Conservation (phyloP, 805 yeast species). For the Debaryomyces hansenii region DNA sequence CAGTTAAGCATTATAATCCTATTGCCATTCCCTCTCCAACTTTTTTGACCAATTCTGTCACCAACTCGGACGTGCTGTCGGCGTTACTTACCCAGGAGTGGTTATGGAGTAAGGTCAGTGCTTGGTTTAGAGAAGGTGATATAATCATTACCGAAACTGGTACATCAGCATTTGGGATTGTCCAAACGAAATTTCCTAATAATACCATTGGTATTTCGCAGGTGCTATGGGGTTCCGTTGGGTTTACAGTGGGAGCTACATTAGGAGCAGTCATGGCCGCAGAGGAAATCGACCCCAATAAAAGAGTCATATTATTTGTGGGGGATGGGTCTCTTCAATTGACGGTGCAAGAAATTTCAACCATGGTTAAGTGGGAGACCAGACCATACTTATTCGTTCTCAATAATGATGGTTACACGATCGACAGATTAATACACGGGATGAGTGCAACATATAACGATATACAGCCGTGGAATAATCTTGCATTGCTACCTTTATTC, state of each 20-base stretch:
- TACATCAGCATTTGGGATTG: slow-evolving; percentile 68
- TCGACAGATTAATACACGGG: slow-evolving; percentile 70
- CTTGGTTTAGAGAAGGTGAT: slow-evolving; percentile 62
- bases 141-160: slow-evolving; percentile 67
- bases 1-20: slow-evolving; percentile 44
- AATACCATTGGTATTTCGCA: slow-evolving; percentile 63
- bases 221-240: slow-evolving; percentile 72
- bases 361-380: slow-evolving; percentile 61
- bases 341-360: slow-evolving; percentile 68
- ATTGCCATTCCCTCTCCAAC: slow-evolving; percentile 52
- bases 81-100: slow-evolving; percentile 53
- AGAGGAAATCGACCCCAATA: slow-evolving; percentile 53
- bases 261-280: slow-evolving; percentile 66
- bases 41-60: slow-evolving; percentile 26
- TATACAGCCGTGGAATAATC: slow-evolving; percentile 66
- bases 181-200: slow-evolving; percentile 60
- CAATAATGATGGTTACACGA: slow-evolving; percentile 70
- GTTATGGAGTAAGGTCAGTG: slow-evolving; percentile 60
- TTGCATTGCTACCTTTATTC: slow-evolving; percentile 53
- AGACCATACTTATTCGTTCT: slow-evolving; percentile 63
- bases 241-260: slow-evolving; percentile 62
- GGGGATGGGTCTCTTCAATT: slow-evolving; percentile 74
- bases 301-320: slow-evolving; percentile 61
- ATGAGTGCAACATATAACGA: slow-evolving; percentile 58
- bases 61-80: slow-evolving; percentile 25